Conservation (phyloP, 225 moss, liverwort and hornwort species). For the Lunularia cruciata region DNA sequence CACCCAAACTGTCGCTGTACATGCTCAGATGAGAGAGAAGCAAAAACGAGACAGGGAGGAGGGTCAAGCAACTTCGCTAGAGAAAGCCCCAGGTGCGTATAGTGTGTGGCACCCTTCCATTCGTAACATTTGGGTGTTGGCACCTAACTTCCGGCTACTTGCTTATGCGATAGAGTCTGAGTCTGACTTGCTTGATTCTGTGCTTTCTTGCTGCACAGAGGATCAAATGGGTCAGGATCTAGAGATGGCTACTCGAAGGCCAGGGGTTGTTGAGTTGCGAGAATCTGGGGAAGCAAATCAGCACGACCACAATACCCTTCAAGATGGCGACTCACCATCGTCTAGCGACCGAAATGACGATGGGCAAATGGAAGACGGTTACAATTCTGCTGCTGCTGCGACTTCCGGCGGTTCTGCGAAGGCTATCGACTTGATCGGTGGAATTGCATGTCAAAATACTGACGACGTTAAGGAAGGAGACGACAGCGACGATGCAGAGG, state of each 20-base stretch:
- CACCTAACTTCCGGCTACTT: too few relatives aligned
- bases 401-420: conserved; percentile 51
- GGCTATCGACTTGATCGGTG: conserved; percentile 79
- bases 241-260: conserved; percentile 80
- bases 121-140: too few relatives aligned
- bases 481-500: conserved; percentile 49
- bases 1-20: conserved; percentile 67
- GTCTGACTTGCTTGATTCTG: too few relatives aligned
- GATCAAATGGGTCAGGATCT: conserved; percentile 86
- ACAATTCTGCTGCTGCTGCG: conserved; percentile 36
- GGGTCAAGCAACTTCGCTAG: conserved; percentile 76
- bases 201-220: conserved; percentile 36
- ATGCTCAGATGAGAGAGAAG: conserved; percentile 48
- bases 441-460: conserved; percentile 65
- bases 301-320: conserved; percentile 39
- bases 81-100: conserved; percentile 45
- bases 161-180: background rate
- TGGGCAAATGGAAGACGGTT: conserved; percentile 40
- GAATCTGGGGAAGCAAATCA: conserved; percentile 27
- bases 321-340: conserved; percentile 51
- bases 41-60: conserved; percentile 56
- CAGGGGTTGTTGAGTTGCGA: conserved; percentile 32
- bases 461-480: conserved; percentile 55
- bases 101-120: background rate
- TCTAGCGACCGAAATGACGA: conserved; percentile 49